Evolutionary conservation across 2,329 filamentous ascomycete species (phyloP).

Genomic region (Epichloe aotearoae): DNA sequence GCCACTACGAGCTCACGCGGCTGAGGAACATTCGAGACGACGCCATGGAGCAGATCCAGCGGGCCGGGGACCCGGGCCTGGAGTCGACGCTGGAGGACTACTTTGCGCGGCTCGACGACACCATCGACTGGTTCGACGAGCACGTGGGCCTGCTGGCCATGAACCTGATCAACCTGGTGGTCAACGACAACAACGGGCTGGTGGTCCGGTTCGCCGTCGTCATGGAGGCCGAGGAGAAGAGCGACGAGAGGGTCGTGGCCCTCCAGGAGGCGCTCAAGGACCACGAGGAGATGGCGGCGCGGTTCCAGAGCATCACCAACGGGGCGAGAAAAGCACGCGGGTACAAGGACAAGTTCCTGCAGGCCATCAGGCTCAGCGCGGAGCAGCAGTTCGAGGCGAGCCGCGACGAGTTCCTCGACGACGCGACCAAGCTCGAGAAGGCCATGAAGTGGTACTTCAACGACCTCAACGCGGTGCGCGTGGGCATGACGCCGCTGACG

Average conservation of each 20-base stretch:
- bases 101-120: slow-evolving; percentile 73
- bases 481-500: slow-evolving; percentile 84
- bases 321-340: slow-evolving; percentile 84
- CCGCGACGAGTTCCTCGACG: slow-evolving; percentile 64
- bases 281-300: slow-evolving; percentile 83
- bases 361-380: slow-evolving; percentile 62
- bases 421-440: slow-evolving; percentile 75
- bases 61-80: slow-evolving; percentile 57
- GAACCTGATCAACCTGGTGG: slow-evolving; percentile 77
- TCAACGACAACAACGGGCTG: slow-evolving; percentile 74
- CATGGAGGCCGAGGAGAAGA: slow-evolving; percentile 92
- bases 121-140: slow-evolving; percentile 91
- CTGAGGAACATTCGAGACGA: slow-evolving; percentile 90
- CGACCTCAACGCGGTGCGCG: slow-evolving; percentile 85
- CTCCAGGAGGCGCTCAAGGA: slow-evolving; percentile 91
- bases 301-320: slow-evolving; percentile 91
- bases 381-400: slow-evolving; percentile 61
- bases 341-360: slow-evolving; percentile 91
- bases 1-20: slow-evolving; percentile 86
- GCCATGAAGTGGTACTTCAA: slow-evolving; percentile 95
- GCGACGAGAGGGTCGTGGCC: slow-evolving; percentile 80
- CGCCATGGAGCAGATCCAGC: slow-evolving; percentile 89
- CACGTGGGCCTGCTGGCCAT: slow-evolving; percentile 81
- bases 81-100: slow-evolving; percentile 80
- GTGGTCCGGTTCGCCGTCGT: slow-evolving; percentile 86